A percentile compares a stretch with the other conserved stretches of the same genome.
phyloP scores from a whole-genome alignment of 176 grass and related monocot genomes.

The Avena insularis region DNA sequence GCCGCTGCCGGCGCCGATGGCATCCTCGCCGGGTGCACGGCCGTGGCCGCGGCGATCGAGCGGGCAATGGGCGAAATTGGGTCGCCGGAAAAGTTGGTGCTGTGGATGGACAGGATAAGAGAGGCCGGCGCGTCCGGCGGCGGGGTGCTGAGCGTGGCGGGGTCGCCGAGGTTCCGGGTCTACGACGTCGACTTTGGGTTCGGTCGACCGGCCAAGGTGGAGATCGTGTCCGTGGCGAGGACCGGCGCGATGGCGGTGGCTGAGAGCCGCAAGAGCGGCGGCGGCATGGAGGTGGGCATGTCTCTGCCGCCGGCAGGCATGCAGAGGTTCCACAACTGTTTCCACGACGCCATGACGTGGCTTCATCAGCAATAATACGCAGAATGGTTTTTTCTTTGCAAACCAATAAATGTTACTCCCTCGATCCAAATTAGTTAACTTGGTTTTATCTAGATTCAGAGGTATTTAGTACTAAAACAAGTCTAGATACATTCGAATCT shows the following conservation, averaged over 20 bases:
- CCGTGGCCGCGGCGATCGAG: constrained; percentile 9
- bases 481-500: no score
- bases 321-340: constrained; percentile 39
- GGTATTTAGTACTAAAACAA: no score
- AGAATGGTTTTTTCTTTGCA: no score
- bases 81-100: not conserved
- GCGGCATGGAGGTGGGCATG: constrained; percentile 62
- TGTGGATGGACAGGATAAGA: not conserved
- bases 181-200: constrained; percentile 60
- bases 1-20: constrained; percentile 15
- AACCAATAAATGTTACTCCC: no score
- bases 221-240: not conserved
- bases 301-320: constrained; percentile 49
- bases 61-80: constrained; percentile 6
- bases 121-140: not conserved
- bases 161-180: constrained; percentile 53
- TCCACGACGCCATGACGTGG: constrained; percentile 3
- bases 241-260: not conserved
- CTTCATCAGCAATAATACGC: no score
- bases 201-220: not conserved
- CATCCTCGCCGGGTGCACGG: constrained; percentile 15
- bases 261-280: constrained; percentile 29
- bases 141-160: constrained; percentile 29
- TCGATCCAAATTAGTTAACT: no score
- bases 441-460: no score